Conservation (phyloP, 2,329 filamentous ascomycete genomes). For the Xylariaceae sp. region DNA sequence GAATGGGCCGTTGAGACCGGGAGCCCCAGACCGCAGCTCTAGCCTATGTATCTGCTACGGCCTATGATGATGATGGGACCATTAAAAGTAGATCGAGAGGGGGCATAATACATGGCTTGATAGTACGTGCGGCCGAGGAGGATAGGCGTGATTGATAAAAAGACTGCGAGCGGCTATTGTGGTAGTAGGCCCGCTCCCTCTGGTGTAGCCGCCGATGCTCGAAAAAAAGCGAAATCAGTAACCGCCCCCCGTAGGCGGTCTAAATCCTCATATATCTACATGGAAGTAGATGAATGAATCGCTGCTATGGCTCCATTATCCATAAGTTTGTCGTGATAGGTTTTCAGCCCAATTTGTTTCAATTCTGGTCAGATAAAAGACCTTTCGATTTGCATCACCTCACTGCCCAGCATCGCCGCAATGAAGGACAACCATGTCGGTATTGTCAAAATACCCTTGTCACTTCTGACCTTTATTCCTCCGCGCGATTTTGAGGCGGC, state of each 20-base stretch:
- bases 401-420: background rate
- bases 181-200: background rate
- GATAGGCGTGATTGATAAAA: background rate
- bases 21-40: background rate
- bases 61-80: background rate
- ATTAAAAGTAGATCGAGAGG: background rate
- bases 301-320: too few species aligned
- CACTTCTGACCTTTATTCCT: background rate
- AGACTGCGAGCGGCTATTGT: background rate
- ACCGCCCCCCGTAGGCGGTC: background rate
- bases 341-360: background rate
- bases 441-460: background rate
- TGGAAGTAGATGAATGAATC: too few species aligned
- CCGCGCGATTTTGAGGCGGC: background rate
- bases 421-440: background rate
- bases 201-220: background rate
- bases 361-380: background rate
- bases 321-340: background rate
- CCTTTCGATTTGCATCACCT: background rate
- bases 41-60: too few species aligned
- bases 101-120: too few species aligned
- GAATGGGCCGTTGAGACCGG: background rate
- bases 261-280: background rate
- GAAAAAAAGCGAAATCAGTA: background rate
- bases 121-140: background rate